Evolutionary conservation across 148 eudicot genomes (phyloP), one percentile per base, ranked within the genome.

Genomic region (Cornus controversa): DNA sequence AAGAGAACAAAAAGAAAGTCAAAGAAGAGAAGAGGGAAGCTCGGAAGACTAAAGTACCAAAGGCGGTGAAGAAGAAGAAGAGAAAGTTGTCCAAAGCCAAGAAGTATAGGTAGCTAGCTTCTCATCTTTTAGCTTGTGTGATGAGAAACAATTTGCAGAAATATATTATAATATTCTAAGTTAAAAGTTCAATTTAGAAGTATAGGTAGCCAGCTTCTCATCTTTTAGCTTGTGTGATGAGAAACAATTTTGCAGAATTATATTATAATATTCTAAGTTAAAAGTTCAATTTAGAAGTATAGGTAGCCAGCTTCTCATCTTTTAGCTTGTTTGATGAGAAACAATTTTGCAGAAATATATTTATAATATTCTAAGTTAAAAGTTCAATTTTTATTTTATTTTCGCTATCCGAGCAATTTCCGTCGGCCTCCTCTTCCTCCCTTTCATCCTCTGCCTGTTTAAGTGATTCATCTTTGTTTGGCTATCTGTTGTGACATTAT

Each of bases 1-100:
- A 93, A 80, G 94, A 90, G 80, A 91, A 96, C 85, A 96, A 96
- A 91, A 96, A 92, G 89, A 93, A 96, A 71, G 99, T 93, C 1
- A 96, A 93, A 86, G 98, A 96, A 85, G 97, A 92, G 85, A 90
- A 96, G 84, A 89, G 97, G 79, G 97, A 96, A 77, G 84, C 95
- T 23, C 86, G 99, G 53, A 93, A 96, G 86, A 91, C 78, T 36
- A 96, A 96, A 81, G 79, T 86, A 47, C 95, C 98, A 0, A 93
- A 96, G 83, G 95, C 97, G 3, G 77, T 85, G 62, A 96, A 96
- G 88, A 96, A 96, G 83, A 90, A 92, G 78, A 96, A 93, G 91
- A 93, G 93, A 82, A 96, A 96, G 86, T 80, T 96, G 83, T 88
- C 99, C 0, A 96, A 96, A 80, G 90, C 99, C 11, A 88, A 88